Base-by-base conservation (phyloP, 257 asterid species). In the Nicotiana noctiflora region DNA sequence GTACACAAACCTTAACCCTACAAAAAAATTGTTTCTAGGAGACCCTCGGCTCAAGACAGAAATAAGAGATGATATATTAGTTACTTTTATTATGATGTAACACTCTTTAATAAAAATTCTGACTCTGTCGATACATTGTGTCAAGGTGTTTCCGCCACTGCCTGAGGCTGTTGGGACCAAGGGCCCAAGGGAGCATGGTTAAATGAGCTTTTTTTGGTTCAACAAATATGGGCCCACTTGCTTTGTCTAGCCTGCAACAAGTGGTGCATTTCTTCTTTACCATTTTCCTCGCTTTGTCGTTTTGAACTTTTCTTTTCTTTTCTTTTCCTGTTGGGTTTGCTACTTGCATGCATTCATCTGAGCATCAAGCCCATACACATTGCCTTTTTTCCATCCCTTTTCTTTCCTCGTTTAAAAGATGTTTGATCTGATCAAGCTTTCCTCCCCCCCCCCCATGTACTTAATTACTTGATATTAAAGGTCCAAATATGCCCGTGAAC, bases 241-340 rank as follows among this genome's bases (percentile, higher is more conserved):
- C 75, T 86, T 86, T 78, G 88, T 81, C 82, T 62, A 81, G 77
- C 86, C 34, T 83, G 80, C 44, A 81, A 81, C 84, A 82, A 57
- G n/a, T 74, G 74, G 3, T 19, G 23, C 77, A 72, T 72, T 49
- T 19, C 27, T 56, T 76, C 67, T 55, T 62, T 81, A 29, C 60
- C 27, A 8, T 57, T 18, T 31, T 32, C 21, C 60, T 19, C 32
- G 19, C 66, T 25, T 77, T 46, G 68, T 59, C 49, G 61, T 80
- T 56, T 67, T 56, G 70, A 29, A 25, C 52, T 81, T 68, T 12
- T 63, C 51, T 66, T 49, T 31, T 52, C n/a, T n/a, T n/a, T 31
- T 29, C 32, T 8, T 66, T 64, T 44, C 5, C 60, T 15, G 14
- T 61, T 62, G 14, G 11, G 62, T 27, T 14, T 37, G 21, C 46